Percentiles rank a stretch among this genome's conserved stretches.
Conservation (phyloP, 192 early-diverging fungal genomes). For the Podila verticillata region DNA sequence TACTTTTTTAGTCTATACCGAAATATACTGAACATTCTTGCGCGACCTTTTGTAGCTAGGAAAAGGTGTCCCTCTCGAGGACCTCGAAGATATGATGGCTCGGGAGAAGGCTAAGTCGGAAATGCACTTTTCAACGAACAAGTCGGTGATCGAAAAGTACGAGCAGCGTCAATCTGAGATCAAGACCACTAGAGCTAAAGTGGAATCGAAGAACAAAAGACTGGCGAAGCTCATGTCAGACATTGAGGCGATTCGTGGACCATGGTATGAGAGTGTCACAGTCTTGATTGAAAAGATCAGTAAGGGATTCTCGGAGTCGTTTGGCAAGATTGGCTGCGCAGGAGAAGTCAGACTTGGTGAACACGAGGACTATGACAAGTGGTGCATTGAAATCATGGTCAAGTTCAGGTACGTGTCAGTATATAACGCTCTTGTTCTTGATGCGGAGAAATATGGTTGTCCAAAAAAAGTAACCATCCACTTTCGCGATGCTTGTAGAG, state of each 20-base stretch:
- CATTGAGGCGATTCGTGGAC: constrained; percentile 49
- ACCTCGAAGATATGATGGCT: constrained; percentile 73
- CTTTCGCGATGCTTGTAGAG: constrained; percentile 52
- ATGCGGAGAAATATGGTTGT: background rate
- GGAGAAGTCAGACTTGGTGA: constrained; percentile 75
- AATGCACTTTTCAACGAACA: constrained; percentile 60
- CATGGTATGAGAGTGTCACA: constrained; percentile 77
- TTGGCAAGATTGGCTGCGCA: constrained; percentile 81
- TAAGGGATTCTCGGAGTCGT: constrained; percentile 72
- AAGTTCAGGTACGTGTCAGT: constrained; percentile 77
- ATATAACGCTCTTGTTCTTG: background rate
- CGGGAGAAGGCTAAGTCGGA: constrained; percentile 64
- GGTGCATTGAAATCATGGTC: constrained; percentile 95
- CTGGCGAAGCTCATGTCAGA: constrained; percentile 47
- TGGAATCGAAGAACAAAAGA: constrained; percentile 52
- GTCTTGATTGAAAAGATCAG: constrained; percentile 72
- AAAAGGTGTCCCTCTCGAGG: constrained; percentile 57
- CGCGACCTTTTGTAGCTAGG: constrained; percentile 21
- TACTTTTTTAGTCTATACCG: background rate
- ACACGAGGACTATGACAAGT: constrained; percentile 88
- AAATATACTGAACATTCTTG: background rate
- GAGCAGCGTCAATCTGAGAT: constrained; percentile 70
- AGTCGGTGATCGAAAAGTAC: constrained; percentile 73
- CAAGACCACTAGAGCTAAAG: constrained; percentile 47
- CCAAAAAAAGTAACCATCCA: background rate